These are phyloP conservation scores for Venturiaceae sp. DNA, from an alignment of 2,329 filamentous ascomycete genomes.

Conservation along the genomic window DNA sequence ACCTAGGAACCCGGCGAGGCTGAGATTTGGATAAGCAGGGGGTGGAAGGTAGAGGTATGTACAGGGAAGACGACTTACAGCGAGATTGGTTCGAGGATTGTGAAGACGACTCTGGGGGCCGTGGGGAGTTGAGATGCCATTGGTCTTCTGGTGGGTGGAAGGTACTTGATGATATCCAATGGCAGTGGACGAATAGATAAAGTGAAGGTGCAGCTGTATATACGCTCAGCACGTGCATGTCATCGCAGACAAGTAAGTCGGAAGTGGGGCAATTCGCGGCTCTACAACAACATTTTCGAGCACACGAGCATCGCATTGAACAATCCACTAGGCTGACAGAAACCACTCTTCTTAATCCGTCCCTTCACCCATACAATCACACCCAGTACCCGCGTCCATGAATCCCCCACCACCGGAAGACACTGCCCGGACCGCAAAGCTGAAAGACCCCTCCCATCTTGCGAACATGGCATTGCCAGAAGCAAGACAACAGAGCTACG, in stretches of 20 bases:
- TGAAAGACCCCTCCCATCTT: constrained; percentile 3
- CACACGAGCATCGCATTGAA: too few relatives aligned
- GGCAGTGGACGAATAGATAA: too few relatives aligned
- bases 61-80: constrained; percentile 9
- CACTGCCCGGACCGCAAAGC: neutral
- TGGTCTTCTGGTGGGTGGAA: neutral
- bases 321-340: too few relatives aligned
- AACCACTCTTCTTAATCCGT: neutral
- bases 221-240: too few relatives aligned
- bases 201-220: too few relatives aligned
- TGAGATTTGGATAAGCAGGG: neutral
- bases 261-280: too few relatives aligned
- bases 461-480: constrained; percentile 52
- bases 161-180: too few relatives aligned
- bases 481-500: constrained; percentile 83
- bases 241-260: too few relatives aligned
- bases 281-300: too few relatives aligned
- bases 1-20: constrained; percentile 12
- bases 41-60: neutral
- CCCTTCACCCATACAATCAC: neutral
- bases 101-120: constrained; percentile 12
- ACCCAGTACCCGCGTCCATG: neutral
- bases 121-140: constrained; percentile 13
- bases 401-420: neutral
- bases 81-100: constrained; percentile 14